Evolutionary conservation across 345 rosid genomes (phyloP).

Genomic region (Jatropha curcas): DNA sequence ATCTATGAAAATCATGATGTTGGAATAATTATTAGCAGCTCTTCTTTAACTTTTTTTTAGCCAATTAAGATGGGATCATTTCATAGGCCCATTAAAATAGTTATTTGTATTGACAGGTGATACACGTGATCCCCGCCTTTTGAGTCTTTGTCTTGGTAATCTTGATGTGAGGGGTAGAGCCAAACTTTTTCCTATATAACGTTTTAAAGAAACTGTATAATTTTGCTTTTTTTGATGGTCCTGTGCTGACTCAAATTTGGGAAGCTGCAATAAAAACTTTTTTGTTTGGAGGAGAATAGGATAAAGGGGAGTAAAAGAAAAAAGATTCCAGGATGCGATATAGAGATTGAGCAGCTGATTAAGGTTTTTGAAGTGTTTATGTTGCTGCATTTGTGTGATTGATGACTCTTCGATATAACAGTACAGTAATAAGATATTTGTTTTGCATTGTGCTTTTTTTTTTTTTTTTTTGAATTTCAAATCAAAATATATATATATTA

Average conservation of each 20-base stretch:
- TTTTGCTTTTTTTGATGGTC: background rate
- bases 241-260: background rate
- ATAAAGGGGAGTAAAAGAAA: too few species aligned
- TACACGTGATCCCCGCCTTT: constrained; percentile 85
- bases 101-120: constrained; percentile 39
- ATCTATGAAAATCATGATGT: background rate
- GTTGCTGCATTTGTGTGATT: background rate
- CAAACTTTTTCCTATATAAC: background rate
- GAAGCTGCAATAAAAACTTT: background rate
- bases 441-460: too few species aligned
- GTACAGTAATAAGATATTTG: too few species aligned
- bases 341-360: background rate
- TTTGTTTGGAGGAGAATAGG: background rate
- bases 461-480: too few species aligned
- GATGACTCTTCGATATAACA: too few species aligned
- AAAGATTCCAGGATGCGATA: too few species aligned
- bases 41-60: background rate
- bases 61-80: background rate
- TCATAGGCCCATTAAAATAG: background rate
- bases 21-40: background rate
- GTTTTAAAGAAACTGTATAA: background rate
- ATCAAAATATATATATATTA: too few species aligned
- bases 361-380: background rate
- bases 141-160: constrained; percentile 59
- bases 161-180: constrained; percentile 64